These are phyloP conservation scores for Citrus australasica DNA, from an alignment of 345 rosid genomes.

Conservation along the genomic window DNA sequence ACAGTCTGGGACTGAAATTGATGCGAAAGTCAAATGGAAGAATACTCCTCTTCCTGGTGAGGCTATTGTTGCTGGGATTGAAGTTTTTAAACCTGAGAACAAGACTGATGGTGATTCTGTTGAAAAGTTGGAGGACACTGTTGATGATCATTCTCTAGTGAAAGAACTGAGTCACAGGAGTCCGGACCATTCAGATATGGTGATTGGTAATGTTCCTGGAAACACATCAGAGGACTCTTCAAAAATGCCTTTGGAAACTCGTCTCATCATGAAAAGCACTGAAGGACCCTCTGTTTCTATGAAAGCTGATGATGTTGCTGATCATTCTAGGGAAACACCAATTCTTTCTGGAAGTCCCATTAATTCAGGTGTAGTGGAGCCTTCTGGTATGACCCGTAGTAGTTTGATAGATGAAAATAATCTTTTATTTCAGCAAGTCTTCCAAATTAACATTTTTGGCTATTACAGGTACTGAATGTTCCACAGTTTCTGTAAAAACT, in stretches of 20 bases:
- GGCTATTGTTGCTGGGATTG: conserved; percentile 17
- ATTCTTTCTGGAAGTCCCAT: background rate
- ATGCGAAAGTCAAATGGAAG: conserved; percentile 6
- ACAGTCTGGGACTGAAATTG: conserved; percentile 16
- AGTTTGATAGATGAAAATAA: background rate
- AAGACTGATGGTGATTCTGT: conserved; percentile 13
- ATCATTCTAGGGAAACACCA: background rate
- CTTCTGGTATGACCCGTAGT: background rate
- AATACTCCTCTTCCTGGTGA: conserved; percentile 11
- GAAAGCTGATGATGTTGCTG: background rate
- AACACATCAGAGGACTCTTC: conserved; percentile 2
- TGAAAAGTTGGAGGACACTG: conserved; percentile 15
- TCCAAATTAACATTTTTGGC: no score
- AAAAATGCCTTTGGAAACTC: background rate
- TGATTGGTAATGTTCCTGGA: conserved; percentile 7
- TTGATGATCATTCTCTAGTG: conserved; percentile 15
- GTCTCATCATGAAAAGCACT: background rate
- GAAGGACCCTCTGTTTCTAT: background rate
- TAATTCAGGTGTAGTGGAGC: background rate
- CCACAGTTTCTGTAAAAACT: background rate
- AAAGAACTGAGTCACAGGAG: conserved; percentile 9
- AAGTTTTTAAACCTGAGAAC: conserved; percentile 23
- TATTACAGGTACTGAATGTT: background rate
- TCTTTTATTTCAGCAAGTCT: background rate
- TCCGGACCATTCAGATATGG: conserved; percentile 11